Conservation (phyloP, 129 eudicot genomes). For the Smallanthus sonchifolius region DNA sequence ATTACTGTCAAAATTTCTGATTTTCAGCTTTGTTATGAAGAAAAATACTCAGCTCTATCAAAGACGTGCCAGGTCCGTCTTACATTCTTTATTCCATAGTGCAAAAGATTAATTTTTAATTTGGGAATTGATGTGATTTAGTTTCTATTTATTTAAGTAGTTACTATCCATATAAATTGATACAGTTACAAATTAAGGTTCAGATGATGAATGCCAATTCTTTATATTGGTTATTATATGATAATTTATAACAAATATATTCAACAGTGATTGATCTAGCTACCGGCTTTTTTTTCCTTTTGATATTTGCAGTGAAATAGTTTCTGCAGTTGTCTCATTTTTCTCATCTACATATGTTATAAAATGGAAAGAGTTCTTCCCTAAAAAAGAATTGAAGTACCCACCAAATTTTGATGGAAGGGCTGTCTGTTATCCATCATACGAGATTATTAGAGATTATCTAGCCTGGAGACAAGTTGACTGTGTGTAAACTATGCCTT, state of each 20-base stretch:
- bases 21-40: slow-evolving; percentile 73
- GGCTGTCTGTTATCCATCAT: slow-evolving; percentile 83
- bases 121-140: not conserved
- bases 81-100: slow-evolving; percentile 1
- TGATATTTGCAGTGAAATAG: slow-evolving; percentile 60
- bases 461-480: slow-evolving; percentile 99
- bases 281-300: not conserved
- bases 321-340: slow-evolving; percentile 65
- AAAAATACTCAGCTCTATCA: slow-evolving; percentile 57
- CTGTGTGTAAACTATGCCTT: slow-evolving; percentile 45
- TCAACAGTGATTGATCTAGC: not conserved
- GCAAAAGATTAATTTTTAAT: not conserved
- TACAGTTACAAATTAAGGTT: not conserved
- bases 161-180: not conserved
- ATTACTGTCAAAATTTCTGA: not conserved
- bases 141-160: not conserved
- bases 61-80: slow-evolving; percentile 64
- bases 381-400: slow-evolving; percentile 54
- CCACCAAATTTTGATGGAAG: slow-evolving; percentile 92
- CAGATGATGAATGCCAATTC: not conserved
- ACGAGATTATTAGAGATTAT: slow-evolving; percentile 72
- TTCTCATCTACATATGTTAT: slow-evolving; percentile 65
- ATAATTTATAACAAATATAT: not conserved
- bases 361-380: slow-evolving; percentile 72
- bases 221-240: not conserved